Evolutionary conservation across 75 land plant genomes (phyloP).

Genomic region (Sequoia sempervirens): DNA sequence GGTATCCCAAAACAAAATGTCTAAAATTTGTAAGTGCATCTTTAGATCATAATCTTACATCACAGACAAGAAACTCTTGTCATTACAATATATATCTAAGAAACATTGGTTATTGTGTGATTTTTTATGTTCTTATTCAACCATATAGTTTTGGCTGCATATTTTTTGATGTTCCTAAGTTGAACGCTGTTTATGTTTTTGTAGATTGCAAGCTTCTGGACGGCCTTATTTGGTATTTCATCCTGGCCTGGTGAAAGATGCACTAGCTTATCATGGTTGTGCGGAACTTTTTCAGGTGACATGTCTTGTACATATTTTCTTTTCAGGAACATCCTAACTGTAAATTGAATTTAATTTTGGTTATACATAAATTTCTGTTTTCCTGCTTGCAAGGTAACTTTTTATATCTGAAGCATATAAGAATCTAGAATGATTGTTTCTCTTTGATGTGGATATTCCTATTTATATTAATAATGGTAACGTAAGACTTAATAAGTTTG

Average conservation of each 20-base stretch:
- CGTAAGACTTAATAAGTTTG: background rate
- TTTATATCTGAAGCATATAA: background rate
- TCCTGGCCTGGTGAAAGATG: conserved; percentile 68
- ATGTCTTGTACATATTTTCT: background rate
- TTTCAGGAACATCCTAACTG: background rate
- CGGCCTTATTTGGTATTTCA: conserved; percentile 71
- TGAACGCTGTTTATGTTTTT: background rate
- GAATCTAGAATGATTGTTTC: background rate
- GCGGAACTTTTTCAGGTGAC: conserved; percentile 83
- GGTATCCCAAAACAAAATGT: background rate
- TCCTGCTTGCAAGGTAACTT: background rate
- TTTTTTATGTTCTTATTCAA: background rate
- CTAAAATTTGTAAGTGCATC: background rate
- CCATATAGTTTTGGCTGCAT: background rate
- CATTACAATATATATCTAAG: background rate
- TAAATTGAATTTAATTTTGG: background rate
- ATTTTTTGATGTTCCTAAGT: background rate
- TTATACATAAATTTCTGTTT: background rate
- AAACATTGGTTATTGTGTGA: background rate
- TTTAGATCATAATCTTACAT: conserved; percentile 1
- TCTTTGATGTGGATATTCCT: background rate
- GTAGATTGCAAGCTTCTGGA: conserved; percentile 59
- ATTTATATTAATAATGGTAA: background rate
- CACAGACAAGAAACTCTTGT: background rate
- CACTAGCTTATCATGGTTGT: conserved; percentile 80